Percentiles rank a stretch among this genome's conserved stretches.
Evolutionary conservation across 129 eudicot genomes (phyloP).

Genomic region (Mikania micrantha): DNA sequence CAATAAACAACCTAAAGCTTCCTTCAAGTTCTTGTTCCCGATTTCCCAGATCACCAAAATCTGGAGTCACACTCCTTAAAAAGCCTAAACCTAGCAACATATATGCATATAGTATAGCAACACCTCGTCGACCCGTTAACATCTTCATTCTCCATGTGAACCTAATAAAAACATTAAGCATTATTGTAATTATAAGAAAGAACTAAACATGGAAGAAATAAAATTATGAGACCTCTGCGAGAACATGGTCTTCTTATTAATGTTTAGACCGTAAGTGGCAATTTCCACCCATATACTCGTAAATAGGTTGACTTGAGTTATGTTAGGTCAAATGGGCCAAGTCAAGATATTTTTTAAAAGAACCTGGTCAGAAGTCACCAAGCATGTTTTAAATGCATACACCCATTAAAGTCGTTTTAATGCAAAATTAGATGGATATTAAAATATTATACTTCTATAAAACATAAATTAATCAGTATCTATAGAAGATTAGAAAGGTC

Average conservation of each 20-base stretch:
- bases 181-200: background rate
- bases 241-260: background rate
- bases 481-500: background rate
- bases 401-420: background rate
- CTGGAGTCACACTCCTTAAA: constrained; percentile 83
- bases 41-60: constrained; percentile 81
- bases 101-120: constrained; percentile 79
- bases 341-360: background rate
- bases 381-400: background rate
- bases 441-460: background rate
- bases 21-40: constrained; percentile 92
- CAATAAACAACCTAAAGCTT: constrained; percentile 63
- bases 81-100: constrained; percentile 93
- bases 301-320: background rate
- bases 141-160: constrained; percentile 99
- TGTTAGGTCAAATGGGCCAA: background rate
- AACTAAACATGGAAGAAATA: background rate
- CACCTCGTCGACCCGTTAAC: constrained; percentile 90
- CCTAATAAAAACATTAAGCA: constrained; percentile 37
- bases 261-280: background rate
- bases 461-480: background rate
- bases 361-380: background rate
- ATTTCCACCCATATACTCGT: background rate
- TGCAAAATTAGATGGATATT: background rate
- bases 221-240: background rate